Percentiles rank a stretch among this genome's conserved stretches.
These are phyloP conservation scores for Arbutus unedo DNA, from an alignment of 148 eudicot genomes.

Conservation along the genomic window DNA sequence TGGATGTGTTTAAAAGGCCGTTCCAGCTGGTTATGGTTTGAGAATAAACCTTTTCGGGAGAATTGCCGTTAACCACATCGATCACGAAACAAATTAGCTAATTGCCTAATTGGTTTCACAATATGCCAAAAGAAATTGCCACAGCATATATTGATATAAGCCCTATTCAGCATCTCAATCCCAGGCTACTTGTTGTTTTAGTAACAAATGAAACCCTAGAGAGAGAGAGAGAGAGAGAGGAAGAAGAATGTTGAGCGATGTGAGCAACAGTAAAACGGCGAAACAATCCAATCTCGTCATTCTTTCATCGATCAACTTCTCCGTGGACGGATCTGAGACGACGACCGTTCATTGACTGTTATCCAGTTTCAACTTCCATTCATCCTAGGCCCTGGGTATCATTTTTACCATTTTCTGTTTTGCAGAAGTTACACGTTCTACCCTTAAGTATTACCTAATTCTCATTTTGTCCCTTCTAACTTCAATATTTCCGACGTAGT, in stretches of 20 bases:
- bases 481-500: too few species aligned
- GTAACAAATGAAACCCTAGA: background rate
- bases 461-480: background rate
- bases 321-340: background rate
- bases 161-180: background rate
- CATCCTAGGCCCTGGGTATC: too few species aligned
- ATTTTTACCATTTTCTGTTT: background rate
- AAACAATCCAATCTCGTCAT: conserved; percentile 12
- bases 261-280: conserved; percentile 10
- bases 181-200: background rate
- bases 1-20: too few species aligned
- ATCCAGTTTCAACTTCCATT: background rate
- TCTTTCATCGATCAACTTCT: background rate
- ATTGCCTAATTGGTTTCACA: background rate
- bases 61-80: too few species aligned
- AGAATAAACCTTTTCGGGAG: background rate
- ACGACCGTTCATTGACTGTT: background rate
- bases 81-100: background rate
- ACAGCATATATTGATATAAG: too few species aligned
- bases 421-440: background rate
- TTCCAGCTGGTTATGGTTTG: too few species aligned
- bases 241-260: conserved; percentile 9
- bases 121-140: too few species aligned
- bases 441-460: background rate
- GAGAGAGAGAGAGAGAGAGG: conserved; percentile 10